Evolutionary conservation across 1,284 basidiomycete genomes (phyloP).

Genomic region (Vanrija sp.): DNA sequence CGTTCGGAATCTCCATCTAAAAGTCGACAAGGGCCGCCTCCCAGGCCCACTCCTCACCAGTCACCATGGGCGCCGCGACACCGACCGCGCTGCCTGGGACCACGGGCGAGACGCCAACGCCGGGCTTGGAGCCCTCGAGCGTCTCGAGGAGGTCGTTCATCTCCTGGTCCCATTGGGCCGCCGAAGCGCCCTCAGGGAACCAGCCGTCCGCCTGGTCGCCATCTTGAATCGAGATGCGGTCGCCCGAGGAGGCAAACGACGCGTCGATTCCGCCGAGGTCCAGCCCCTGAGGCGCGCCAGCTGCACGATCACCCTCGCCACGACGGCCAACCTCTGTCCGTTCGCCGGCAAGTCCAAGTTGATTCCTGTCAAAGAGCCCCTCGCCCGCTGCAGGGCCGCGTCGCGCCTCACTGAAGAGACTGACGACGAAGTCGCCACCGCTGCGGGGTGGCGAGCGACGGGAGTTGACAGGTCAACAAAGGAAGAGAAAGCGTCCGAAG

Average conservation of each 20-base stretch:
- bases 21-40: slow-evolving; percentile 19
- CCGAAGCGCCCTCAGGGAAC: slow-evolving; percentile 18
- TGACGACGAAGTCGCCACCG: slow-evolving; percentile 37
- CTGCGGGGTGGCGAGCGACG: slow-evolving; percentile 48
- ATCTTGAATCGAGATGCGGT: slow-evolving; percentile 4
- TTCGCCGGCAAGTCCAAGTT: slow-evolving; percentile 26
- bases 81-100: slow-evolving; percentile 6
- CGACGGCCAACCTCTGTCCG: slow-evolving; percentile 27
- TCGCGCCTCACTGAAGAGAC: slow-evolving; percentile 24
- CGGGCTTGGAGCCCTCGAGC: slow-evolving; percentile 16
- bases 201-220: slow-evolving; percentile 13
- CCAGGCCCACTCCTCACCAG: slow-evolving; percentile 18
- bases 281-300: slow-evolving; percentile 39
- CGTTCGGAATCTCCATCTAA: slow-evolving; percentile 3
- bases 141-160: slow-evolving; percentile 24
- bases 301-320: slow-evolving; percentile 39
- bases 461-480: slow-evolving; percentile 25
- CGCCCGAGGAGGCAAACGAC: slow-evolving; percentile 7
- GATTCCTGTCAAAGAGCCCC: slow-evolving; percentile 28
- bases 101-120: slow-evolving; percentile 7
- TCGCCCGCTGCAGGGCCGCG: slow-evolving; percentile 49
- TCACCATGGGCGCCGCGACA: slow-evolving; percentile 2
- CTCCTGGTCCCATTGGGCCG: slow-evolving; percentile 22
- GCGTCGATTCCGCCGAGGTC: slow-evolving; percentile 17
- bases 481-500: slow-evolving; percentile 17